phyloP scores from a whole-genome alignment of 2,329 filamentous ascomycete species.

The Aspergillus aculeatus region DNA sequence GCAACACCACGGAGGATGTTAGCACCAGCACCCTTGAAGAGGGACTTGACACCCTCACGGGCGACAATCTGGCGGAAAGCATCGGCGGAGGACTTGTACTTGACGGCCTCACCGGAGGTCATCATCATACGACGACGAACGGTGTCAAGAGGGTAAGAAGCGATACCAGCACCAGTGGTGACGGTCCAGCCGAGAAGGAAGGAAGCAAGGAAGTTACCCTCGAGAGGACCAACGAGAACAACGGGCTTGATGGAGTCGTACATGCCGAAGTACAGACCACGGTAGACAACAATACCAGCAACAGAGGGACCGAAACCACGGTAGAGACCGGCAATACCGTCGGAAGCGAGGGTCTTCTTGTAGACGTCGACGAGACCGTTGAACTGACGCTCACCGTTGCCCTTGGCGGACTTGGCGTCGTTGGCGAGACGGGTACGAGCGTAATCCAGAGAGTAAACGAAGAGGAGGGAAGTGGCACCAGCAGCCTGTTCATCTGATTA shows the following conservation, averaged over 20 bases:
- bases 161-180: constrained; percentile 99
- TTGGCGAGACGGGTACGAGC: constrained; percentile 99
- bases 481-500: constrained; percentile 61
- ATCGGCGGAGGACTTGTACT: constrained; percentile 97
- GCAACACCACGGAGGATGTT: constrained; percentile 99
- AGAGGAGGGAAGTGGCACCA: constrained; percentile 98
- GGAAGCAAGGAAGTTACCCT: constrained; percentile 99
- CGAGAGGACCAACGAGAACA: constrained; percentile 82
- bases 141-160: constrained; percentile 99
- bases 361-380: constrained; percentile 99
- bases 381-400: constrained; percentile 98
- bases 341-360: constrained; percentile 98
- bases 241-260: constrained; percentile 99
- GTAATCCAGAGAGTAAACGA: constrained; percentile 99
- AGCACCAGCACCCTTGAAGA: constrained; percentile 99
- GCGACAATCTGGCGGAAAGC: constrained; percentile 94
- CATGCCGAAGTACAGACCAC: constrained; percentile 99
- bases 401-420: constrained; percentile 97
- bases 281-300: constrained; percentile 99
- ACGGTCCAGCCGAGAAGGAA: constrained; percentile 98
- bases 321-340: constrained; percentile 99
- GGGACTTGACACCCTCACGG: constrained; percentile 94
- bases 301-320: constrained; percentile 99
- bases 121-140: constrained; percentile 99
- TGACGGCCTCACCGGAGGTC: constrained; percentile 93